A percentile compares a stretch with the other conserved stretches of the same genome.
These are phyloP conservation scores for Knoxia roxburghii DNA, from an alignment of 257 asterid genomes.

Conservation along the genomic window DNA sequence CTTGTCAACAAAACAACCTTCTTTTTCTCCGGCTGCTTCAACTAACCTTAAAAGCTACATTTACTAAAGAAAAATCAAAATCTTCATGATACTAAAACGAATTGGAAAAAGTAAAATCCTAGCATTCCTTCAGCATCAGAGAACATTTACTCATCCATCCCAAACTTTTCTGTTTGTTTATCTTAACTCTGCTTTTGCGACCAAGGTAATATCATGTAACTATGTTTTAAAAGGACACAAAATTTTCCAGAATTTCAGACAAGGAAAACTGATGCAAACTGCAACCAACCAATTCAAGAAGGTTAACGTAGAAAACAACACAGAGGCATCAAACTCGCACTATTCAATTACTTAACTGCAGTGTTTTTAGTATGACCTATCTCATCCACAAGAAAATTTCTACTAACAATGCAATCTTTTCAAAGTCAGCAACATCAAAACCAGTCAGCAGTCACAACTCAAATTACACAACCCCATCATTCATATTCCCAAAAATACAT, in stretches of 20 bases:
- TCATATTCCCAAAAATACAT: background rate
- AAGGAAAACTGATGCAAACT: background rate
- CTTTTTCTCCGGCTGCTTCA: slow-evolving; percentile 1
- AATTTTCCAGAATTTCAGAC: no score
- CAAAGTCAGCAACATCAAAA: background rate
- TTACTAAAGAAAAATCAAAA: background rate
- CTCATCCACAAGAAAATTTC: background rate
- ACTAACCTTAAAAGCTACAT: background rate
- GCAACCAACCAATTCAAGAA: background rate
- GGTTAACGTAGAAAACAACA: background rate
- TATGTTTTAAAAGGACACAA: no score
- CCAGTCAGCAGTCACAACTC: background rate
- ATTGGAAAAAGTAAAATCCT: background rate
- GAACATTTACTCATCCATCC: background rate
- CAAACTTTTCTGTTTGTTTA: no score
- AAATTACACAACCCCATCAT: background rate
- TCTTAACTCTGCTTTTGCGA: no score
- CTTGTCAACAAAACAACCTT: slow-evolving; percentile 2
- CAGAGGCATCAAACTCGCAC: no score
- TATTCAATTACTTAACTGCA: no score
- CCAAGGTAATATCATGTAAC: no score
- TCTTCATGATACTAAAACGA: background rate
- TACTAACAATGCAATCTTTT: background rate
- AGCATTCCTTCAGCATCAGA: background rate
- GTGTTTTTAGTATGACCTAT: no score